A percentile compares a stretch with the other conserved stretches of the same genome.
Conservation (phyloP, 106 monocot species). For the Dendrobium catenatum region DNA sequence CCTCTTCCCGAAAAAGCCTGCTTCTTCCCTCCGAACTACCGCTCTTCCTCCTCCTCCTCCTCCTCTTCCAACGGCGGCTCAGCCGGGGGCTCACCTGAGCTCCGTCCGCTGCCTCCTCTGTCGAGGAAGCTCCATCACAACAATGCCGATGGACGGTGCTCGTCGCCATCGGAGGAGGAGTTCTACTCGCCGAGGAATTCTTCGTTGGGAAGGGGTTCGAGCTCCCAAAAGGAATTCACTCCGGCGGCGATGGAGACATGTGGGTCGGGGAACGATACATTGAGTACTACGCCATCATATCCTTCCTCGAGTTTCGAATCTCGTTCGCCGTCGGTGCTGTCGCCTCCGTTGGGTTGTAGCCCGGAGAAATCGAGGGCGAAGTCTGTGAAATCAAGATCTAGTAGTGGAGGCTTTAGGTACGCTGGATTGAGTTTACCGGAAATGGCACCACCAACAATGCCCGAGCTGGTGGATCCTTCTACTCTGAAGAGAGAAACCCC, state of each 20-base stretch:
- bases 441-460: slow-evolving; percentile 26
- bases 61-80: slow-evolving; percentile 1
- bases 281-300: slow-evolving; percentile 54
- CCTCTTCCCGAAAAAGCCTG: background rate
- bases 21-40: slow-evolving; percentile 2
- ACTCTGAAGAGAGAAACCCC: slow-evolving; percentile 38
- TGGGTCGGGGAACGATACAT: slow-evolving; percentile 19
- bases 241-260: slow-evolving; percentile 21
- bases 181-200: slow-evolving; percentile 50
- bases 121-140: slow-evolving; percentile 6
- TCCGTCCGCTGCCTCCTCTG: slow-evolving; percentile 41
- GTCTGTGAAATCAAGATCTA: slow-evolving; percentile 24
- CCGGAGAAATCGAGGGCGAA: slow-evolving; percentile 20
- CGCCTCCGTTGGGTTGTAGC: slow-evolving; percentile 21
- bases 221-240: slow-evolving; percentile 4
- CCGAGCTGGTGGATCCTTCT: slow-evolving; percentile 29
- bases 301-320: slow-evolving; percentile 3
- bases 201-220: slow-evolving; percentile 12
- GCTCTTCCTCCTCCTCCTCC: background rate
- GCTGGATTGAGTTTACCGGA: slow-evolving; percentile 9
- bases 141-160: slow-evolving; percentile 16
- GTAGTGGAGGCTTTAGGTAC: background rate
- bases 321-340: slow-evolving; percentile 21
- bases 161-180: slow-evolving; percentile 32
- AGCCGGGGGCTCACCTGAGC: slow-evolving; percentile 38